phyloP scores from a whole-genome alignment of 306 rosid genomes.

The Mucuna pruriens region DNA sequence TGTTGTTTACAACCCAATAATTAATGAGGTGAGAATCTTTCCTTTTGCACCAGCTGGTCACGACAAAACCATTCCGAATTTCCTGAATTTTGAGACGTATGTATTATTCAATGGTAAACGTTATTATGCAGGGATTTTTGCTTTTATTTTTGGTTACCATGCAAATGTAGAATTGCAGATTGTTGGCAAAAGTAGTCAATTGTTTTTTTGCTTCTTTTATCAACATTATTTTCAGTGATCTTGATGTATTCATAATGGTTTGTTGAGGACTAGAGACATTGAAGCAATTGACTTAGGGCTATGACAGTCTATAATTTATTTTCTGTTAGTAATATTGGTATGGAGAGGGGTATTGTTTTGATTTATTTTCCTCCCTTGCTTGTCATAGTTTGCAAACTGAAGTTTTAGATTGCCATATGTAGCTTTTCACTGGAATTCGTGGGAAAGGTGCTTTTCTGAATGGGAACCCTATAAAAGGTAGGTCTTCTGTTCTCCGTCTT shows the following conservation, averaged over 20 bases:
- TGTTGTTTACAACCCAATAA: slow-evolving; percentile 88
- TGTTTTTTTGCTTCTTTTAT: background rate
- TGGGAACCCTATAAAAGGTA: slow-evolving; percentile 80
- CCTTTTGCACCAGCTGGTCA: background rate
- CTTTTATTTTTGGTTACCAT: background rate
- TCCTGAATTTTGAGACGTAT: background rate
- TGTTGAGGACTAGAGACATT: slow-evolving; percentile 4
- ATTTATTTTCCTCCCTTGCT: background rate
- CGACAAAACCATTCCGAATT: background rate
- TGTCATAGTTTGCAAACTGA: background rate
- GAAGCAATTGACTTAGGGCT: background rate
- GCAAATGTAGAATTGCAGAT: background rate
- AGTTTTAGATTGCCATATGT: slow-evolving; percentile 20
- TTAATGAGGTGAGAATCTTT: slow-evolving; percentile 68
- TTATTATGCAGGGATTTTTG: background rate
- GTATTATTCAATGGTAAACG: background rate
- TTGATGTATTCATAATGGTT: slow-evolving; percentile 16
- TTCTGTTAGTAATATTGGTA: slow-evolving; percentile 22
- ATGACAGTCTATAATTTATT: slow-evolving; percentile 2
- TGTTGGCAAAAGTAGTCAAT: background rate
- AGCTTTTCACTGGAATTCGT: slow-evolving; percentile 82
- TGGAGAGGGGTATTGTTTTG: background rate
- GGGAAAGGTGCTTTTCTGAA: slow-evolving; percentile 86
- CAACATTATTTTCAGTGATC: background rate
- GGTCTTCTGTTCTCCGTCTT: slow-evolving; percentile 19